These are phyloP conservation scores for Coffea humblotiana DNA, from an alignment of 305 asterid genomes.

Conservation along the genomic window DNA sequence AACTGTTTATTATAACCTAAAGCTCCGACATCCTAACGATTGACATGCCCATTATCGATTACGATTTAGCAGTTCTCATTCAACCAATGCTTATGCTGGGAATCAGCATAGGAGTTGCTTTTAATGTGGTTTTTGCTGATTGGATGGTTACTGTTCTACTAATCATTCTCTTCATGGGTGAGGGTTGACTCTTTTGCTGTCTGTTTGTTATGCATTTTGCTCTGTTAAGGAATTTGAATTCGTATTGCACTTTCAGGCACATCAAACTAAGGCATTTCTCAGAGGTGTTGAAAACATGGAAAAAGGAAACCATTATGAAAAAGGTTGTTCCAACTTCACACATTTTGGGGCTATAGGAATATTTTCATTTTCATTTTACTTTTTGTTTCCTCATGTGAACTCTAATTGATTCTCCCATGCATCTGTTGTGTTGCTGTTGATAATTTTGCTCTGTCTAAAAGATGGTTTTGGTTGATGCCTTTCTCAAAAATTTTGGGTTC, in stretches of 20 bases:
- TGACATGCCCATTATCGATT: slow-evolving; percentile 90
- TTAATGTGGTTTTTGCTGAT: slow-evolving; percentile 87
- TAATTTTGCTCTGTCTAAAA: background rate
- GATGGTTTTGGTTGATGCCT: background rate
- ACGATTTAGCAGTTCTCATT: slow-evolving; percentile 94
- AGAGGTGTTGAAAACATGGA: slow-evolving; percentile 80
- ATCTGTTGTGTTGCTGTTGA: background rate
- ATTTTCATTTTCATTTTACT: background rate
- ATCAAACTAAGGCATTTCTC: slow-evolving; percentile 65
- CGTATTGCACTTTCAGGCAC: slow-evolving; percentile 42
- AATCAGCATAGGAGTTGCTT: slow-evolving; percentile 88
- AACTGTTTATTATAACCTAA: slow-evolving; percentile 88
- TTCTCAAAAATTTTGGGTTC: background rate
- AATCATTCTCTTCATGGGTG: slow-evolving; percentile 80
- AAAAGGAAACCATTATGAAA: slow-evolving; percentile 65
- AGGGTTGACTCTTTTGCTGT: slow-evolving; percentile 6
- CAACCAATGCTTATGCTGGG: slow-evolving; percentile 99
- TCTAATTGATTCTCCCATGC: background rate
- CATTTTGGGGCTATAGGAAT: background rate
- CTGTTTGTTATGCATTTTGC: slow-evolving; percentile 14
- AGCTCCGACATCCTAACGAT: slow-evolving; percentile 88
- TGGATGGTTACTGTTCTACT: slow-evolving; percentile 97
- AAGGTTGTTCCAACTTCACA: slow-evolving; percentile 38
- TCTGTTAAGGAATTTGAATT: slow-evolving; percentile 5
- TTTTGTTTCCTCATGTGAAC: background rate